Base-by-base conservation (phyloP, 495 filamentous ascomycete genomes). In the Penicillium subrubescens region DNA sequence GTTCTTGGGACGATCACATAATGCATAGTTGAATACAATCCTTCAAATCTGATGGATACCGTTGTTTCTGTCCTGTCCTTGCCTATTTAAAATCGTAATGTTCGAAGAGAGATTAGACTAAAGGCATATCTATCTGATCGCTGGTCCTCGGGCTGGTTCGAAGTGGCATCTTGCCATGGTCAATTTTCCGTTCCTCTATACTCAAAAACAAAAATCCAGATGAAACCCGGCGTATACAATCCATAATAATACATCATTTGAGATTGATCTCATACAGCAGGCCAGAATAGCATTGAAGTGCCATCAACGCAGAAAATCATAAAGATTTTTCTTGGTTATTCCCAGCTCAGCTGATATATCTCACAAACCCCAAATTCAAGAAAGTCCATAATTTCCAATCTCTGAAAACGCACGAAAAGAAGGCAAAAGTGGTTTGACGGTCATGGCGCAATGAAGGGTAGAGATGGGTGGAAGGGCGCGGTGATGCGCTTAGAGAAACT, bases 401-500 rank as follows among this genome's bases (percentile, higher is more conserved):
- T 43, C 39, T n/a, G 23, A 61, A 61, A 35, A 52, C 60, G 7
- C 27, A 41, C 44, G 41, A 33, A 62, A 52, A 58, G 27, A 58
- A 66, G 46, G 57, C 60, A 54, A 60, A 43, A 50, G 57, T 43
- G 51, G 39, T 68, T 66, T 41, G 33, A 31, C 17, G n/a, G 57
- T 29, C 59, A 61, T 29, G 44, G 12, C 25, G 17, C 21, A 33
- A 65, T 62, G 35, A 48, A 39, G 31, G 33, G 19, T 31, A 37
- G 31, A 34, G 39, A 44, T 17, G 62, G 54, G 57, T 34, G 50
- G 54, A 52, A 8, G 23, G 35, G 57, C 11, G 39, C 8, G 48
- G 8, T 52, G 67, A 60, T 59, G 50, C 25, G 43, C 75, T 80
- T 88, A 97, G 57, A 96, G 82, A 66, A 95, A 80, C 75, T 90